Evolutionary conservation across 2,329 filamentous ascomycete genomes (phyloP), one percentile per base, ranked within the genome.

Genomic region (Cladophialophora carrionii): DNA sequence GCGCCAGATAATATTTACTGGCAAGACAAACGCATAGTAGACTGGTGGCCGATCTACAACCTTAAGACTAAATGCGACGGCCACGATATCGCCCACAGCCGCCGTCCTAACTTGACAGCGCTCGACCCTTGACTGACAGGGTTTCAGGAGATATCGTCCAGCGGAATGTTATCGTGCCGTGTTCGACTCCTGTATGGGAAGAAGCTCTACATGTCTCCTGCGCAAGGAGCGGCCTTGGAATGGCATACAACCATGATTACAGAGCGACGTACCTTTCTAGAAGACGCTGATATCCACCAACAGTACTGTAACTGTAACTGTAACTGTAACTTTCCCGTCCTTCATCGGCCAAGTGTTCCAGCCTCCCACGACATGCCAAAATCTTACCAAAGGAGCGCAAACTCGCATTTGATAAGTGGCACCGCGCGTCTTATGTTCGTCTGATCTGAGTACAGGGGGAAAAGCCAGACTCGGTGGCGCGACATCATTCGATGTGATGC

Each of bases 11-110:
- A 72, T 64, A 48, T 74, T 65, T 17, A 73, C 68, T 1, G 75
- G 73, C 37, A 76, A 71, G 43, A 75, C 67, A 65, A 72, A 74
- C 1, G 74, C 74, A 17, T 54, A 14, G 29, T 24, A 54, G 52
- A 54, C 29, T 4, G 75, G 68, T 57, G 77, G 51, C 14, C 72
- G 71, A 1, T 63, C 48, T 0, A 74, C 72, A 1, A 74, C 75
- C 54, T 76, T 73, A 1, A 75, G 74, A 53, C 29, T 67, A 43
- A 74, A 59, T 2, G 71, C 64, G 6, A 69, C 57, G 63, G 74
- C 71, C 0, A 79, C 73, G 2, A 77, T 76, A 0, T 74, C 75
- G 46, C 72, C 69, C 76, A 79, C 79, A 2, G 73, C 73, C 43
- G 72, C 74, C 0, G 76, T 75, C 0, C 73, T 73, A 1, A 68